Base-by-base conservation (phyloP, 2,329 filamentous ascomycete species). In the Purpureocillium takamizusanense region DNA sequence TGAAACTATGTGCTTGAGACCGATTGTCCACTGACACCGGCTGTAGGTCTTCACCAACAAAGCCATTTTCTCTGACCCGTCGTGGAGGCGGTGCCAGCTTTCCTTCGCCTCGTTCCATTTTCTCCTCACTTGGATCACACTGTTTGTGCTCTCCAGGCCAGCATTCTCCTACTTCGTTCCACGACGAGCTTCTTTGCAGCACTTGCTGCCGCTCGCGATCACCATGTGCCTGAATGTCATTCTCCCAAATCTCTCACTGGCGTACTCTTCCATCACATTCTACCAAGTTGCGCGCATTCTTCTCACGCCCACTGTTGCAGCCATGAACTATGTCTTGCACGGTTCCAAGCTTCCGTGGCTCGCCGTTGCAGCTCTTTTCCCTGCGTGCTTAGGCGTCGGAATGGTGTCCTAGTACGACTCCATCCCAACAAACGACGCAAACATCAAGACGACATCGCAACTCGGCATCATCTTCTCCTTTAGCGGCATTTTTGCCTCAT, bases 181-280 rank as follows among this genome's bases (percentile, higher is more conserved):
- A 2, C 72, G 74, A 31, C 67, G 70, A 36, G 70, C 73, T 30
- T 60, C 70, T 25, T 59, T 79, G 35, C 60, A 63, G 41, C 68
- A 75, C 28, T 73, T 84, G 39, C 61, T 82, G 14, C 81, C 80
- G 3, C 65, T 84, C n/a, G 75, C 77, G 3, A 51, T 79, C 23
- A 72, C 77, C 50, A 83, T 85, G 79, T 71, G 75, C 37, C 65
- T 80, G 42, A 83, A 83, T 56, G 78, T 84, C 52, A 77, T 84
- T 45, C 65, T 84, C 9, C 78, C 78, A 9, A 84, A 84, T 51
- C 60, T 83, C 7, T 82, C 77, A 2, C 65, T 85, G 32, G 78
- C 79, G 23, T 81, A 76, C 55, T 83, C 78, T 16, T 74, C 73
- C 36, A 74, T 84, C 31, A 79, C 78, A 31, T 83, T 84, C 55